These are phyloP conservation scores for Evernia prunastri DNA, from an alignment of 495 filamentous ascomycete genomes.

Conservation along the genomic window DNA sequence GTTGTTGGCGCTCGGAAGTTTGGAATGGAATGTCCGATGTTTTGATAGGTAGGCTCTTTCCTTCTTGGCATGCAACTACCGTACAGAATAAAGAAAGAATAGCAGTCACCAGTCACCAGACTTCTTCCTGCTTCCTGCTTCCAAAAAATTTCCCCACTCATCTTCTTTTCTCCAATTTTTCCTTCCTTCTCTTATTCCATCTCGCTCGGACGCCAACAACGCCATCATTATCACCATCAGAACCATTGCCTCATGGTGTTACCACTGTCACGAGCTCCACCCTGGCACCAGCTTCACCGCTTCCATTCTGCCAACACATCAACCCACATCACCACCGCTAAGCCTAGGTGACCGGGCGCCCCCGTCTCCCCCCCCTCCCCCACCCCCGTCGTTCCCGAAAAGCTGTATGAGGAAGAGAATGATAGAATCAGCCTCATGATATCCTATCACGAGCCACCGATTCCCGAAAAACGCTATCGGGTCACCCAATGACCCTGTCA, in stretches of 20 bases:
- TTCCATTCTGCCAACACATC: slow-evolving; percentile 2
- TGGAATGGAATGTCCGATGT: no score
- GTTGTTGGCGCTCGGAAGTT: no score
- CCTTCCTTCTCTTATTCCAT: not conserved
- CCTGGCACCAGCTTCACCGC: not conserved
- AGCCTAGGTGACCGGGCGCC: not conserved
- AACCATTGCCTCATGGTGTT: not conserved
- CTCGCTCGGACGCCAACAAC: not conserved
- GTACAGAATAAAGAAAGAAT: no score
- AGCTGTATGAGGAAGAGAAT: not conserved
- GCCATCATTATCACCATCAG: not conserved
- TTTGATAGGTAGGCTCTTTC: no score
- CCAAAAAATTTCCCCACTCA: not conserved
- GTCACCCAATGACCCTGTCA: not conserved
- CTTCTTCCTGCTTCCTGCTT: no score
- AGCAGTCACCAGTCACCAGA: no score
- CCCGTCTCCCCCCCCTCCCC: not conserved
- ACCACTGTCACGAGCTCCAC: not conserved
- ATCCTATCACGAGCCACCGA: not conserved
- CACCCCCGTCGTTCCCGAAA: not conserved
- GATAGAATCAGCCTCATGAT: not conserved
- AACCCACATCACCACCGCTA: not conserved
- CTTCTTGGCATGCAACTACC: no score
- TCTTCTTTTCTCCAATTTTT: not conserved
- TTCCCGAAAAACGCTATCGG: not conserved